Percentiles rank a stretch among this genome's conserved stretches.
phyloP scores from a whole-genome alignment of 306 rosid genomes.

The Quercus engelmannii region DNA sequence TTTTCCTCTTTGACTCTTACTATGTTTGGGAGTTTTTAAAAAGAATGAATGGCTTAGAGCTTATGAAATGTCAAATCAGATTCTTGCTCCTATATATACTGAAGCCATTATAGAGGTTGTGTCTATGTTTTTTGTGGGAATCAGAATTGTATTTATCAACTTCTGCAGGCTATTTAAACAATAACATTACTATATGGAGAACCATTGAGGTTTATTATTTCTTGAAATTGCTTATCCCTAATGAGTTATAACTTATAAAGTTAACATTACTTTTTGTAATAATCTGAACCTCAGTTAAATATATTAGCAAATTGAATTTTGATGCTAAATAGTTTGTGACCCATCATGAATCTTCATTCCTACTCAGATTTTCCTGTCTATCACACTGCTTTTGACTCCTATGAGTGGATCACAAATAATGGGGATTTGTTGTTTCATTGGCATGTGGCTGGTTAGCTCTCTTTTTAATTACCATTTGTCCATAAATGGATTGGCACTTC shows the following conservation, averaged over 20 bases:
- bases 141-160: neutral
- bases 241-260: neutral
- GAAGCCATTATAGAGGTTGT: neutral
- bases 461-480: too few relatives aligned
- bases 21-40: too few relatives aligned
- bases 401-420: too few relatives aligned
- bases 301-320: neutral
- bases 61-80: neutral
- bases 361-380: conserved; percentile 30
- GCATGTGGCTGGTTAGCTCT: too few relatives aligned
- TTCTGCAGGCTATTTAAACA: neutral
- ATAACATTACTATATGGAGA: neutral
- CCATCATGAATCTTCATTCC: conserved; percentile 10
- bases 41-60: too few relatives aligned
- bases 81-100: neutral
- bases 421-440: too few relatives aligned
- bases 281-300: neutral
- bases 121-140: neutral
- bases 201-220: neutral
- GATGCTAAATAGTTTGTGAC: neutral
- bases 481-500: too few relatives aligned
- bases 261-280: neutral
- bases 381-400: too few relatives aligned
- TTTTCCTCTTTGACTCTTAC: too few relatives aligned
- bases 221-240: neutral